These are phyloP conservation scores for Saccharomyces pastorianus DNA, from an alignment of 1,139 yeast genomes.

Conservation along the genomic window DNA sequence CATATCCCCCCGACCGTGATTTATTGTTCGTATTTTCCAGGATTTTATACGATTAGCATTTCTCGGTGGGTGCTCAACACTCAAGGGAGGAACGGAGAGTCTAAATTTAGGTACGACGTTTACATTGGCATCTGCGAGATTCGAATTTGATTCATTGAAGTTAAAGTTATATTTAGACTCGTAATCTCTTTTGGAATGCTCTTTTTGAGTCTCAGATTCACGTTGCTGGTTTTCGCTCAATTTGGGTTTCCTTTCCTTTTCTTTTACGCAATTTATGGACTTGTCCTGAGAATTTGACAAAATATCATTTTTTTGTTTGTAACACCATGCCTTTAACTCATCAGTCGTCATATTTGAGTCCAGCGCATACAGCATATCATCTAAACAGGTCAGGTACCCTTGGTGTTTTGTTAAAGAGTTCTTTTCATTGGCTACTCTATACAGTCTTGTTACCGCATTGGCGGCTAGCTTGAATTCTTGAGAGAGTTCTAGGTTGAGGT, in stretches of 20 bases:
- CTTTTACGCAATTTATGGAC: neutral
- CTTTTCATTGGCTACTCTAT: conserved; percentile 24
- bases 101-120: conserved; percentile 8
- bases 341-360: conserved; percentile 8
- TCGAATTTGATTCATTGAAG: neutral
- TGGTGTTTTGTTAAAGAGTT: conserved; percentile 23
- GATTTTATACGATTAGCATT: neutral
- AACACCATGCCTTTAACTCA: conserved; percentile 19
- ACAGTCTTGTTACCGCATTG: conserved; percentile 26
- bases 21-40: neutral
- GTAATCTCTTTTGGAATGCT: neutral
- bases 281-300: conserved; percentile 2
- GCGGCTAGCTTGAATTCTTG: conserved; percentile 29
- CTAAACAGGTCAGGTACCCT: conserved; percentile 24
- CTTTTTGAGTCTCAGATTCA: neutral
- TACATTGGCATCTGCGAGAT: neutral
- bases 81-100: conserved; percentile 12
- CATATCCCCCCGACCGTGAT: neutral
- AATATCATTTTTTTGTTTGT: conserved; percentile 14
- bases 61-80: conserved; percentile 7
- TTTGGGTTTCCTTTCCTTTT: neutral
- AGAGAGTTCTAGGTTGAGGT: conserved; percentile 19
- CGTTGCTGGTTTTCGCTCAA: neutral
- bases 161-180: neutral
- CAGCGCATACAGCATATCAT: conserved; percentile 17